Conservation (phyloP, 257 asterid genomes). For the Nicotiana tomentosiformis region DNA sequence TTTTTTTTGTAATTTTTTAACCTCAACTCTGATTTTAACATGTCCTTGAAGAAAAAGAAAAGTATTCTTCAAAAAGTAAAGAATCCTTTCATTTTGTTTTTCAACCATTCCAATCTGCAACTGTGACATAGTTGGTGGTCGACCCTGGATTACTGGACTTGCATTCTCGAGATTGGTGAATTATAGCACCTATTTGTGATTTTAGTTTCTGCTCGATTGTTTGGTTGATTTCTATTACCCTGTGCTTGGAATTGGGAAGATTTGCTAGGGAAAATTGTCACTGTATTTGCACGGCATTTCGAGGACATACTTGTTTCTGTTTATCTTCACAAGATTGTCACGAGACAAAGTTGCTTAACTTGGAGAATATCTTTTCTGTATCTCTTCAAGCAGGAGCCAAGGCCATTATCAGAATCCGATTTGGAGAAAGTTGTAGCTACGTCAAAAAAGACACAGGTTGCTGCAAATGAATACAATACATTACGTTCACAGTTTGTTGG, state of each 20-base stretch:
- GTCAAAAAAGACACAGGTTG: constrained; percentile 53
- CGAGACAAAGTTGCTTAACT: background rate
- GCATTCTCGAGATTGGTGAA: background rate
- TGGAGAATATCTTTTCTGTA: background rate
- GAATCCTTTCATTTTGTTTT: background rate
- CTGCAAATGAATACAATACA: constrained; percentile 63
- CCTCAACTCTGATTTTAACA: background rate
- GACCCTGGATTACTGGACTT: background rate
- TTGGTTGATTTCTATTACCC: background rate
- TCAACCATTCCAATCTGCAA: background rate
- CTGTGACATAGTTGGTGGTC: background rate
- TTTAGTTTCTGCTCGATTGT: background rate
- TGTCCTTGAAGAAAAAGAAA: background rate
- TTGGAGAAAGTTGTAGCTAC: constrained; percentile 62
- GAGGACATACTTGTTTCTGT: background rate
- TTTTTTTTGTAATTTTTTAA: background rate
- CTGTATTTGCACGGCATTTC: background rate
- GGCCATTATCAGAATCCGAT: constrained; percentile 59
- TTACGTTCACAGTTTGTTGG: constrained; percentile 33
- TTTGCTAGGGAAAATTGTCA: background rate
- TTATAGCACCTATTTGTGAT: background rate
- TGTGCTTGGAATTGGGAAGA: background rate
- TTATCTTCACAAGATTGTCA: background rate
- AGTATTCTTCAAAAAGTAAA: background rate
- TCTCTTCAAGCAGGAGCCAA: constrained; percentile 34